Evolutionary conservation across 768 basidiomycete genomes (phyloP).

Genomic region (Tricholoma saponaceum): DNA sequence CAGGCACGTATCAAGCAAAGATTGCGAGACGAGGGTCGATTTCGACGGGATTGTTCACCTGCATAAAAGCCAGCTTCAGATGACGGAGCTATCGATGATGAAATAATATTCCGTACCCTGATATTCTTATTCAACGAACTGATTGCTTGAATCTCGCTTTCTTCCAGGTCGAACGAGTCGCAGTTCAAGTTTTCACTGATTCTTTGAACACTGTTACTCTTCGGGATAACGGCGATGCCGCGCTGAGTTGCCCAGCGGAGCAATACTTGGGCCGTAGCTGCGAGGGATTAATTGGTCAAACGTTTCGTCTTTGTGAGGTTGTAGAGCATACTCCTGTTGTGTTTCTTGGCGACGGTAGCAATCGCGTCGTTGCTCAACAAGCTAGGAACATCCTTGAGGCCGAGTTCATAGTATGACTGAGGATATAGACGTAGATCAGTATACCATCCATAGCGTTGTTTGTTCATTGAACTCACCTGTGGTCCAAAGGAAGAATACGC

Average conservation of each 20-base stretch:
- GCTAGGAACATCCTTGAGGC: constrained; percentile 45
- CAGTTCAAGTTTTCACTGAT: constrained; percentile 47
- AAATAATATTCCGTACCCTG: constrained; percentile 43
- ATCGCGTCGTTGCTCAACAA: constrained; percentile 51
- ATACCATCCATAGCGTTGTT: constrained; percentile 2
- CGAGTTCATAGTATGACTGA: constrained; percentile 60
- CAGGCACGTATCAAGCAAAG: constrained; percentile 48
- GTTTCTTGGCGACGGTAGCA: constrained; percentile 38
- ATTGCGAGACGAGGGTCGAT: constrained; percentile 65
- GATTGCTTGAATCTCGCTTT: constrained; percentile 55
- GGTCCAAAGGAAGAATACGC: constrained; percentile 57
- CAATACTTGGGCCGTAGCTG: constrained; percentile 62
- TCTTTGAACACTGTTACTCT: constrained; percentile 48
- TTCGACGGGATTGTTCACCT: constrained; percentile 70
- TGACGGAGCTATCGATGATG: background rate
- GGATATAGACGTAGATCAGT: background rate
- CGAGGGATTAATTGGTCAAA: constrained; percentile 17
- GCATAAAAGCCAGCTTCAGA: background rate
- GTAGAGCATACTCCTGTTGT: constrained; percentile 45
- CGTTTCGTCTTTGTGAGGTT: background rate
- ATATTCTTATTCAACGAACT: constrained; percentile 56
- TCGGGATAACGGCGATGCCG: constrained; percentile 72
- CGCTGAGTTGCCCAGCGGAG: constrained; percentile 79
- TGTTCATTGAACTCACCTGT: constrained; percentile 17
- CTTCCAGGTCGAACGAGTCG: constrained; percentile 43